Evolutionary conservation across 2,329 filamentous ascomycete species (phyloP).

Genomic region (Phialophora verrucosa): DNA sequence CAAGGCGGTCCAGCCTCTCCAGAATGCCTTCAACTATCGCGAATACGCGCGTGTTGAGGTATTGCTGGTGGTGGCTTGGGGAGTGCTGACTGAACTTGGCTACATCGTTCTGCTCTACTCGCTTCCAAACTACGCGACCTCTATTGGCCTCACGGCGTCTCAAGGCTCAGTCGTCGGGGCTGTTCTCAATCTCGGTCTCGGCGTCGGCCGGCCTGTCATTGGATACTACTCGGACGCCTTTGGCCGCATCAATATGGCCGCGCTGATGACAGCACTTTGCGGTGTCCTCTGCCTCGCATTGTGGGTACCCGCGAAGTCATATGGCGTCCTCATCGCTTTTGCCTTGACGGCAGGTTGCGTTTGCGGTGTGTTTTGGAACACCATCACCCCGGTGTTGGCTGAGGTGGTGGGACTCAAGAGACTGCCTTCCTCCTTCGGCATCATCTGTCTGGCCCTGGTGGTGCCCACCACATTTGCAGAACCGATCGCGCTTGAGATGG

Average conservation of each 20-base stretch:
- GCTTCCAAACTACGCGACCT: conserved; percentile 53
- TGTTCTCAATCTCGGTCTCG: conserved; percentile 55
- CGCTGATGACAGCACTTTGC: conserved; percentile 47
- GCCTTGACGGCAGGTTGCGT: conserved; percentile 52
- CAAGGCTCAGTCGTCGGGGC: conserved; percentile 51
- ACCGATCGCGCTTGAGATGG: conserved; percentile 34
- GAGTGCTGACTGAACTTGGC: conserved; percentile 53
- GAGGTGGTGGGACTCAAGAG: conserved; percentile 35
- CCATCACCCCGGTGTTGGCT: conserved; percentile 26
- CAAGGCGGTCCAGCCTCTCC: conserved; percentile 33
- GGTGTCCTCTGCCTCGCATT: conserved; percentile 50
- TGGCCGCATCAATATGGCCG: conserved; percentile 52
- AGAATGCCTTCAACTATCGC: conserved; percentile 36
- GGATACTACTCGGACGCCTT: conserved; percentile 53
- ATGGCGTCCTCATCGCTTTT: conserved; percentile 52
- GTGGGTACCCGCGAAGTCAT: conserved; percentile 55
- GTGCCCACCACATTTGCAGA: conserved; percentile 36
- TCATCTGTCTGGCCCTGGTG: conserved; percentile 34
- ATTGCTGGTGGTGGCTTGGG: conserved; percentile 44
- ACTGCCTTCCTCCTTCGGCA: conserved; percentile 33
- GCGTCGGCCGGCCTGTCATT: conserved; percentile 54
- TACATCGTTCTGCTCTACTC: conserved; percentile 56
- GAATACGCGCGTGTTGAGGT: conserved; percentile 38
- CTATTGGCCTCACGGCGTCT: conserved; percentile 47
- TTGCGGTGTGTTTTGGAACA: conserved; percentile 45